Percentiles rank a stretch among this genome's conserved stretches.
phyloP scores from a whole-genome alignment of 1,284 basidiomycete species.

The Cerioporus squamosus region DNA sequence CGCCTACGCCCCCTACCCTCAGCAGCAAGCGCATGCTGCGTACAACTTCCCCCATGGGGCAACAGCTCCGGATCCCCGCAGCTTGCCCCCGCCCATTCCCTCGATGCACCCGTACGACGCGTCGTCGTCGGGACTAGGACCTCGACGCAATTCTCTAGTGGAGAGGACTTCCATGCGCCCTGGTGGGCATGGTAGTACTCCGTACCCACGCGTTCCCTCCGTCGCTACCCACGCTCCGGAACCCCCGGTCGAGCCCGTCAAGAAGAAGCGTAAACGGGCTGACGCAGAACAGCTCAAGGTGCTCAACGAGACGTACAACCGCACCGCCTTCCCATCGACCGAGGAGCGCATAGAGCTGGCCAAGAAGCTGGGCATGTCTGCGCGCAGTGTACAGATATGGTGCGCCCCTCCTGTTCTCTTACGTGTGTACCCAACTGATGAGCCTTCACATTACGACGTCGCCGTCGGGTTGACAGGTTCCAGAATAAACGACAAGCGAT shows the following conservation, averaged over 20 bases:
- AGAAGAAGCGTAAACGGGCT: constrained; percentile 86
- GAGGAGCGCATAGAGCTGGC: constrained; percentile 81
- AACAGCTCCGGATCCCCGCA: constrained; percentile 32
- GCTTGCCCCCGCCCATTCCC: constrained; percentile 34
- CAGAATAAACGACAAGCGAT: constrained; percentile 84
- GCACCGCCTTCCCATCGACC: constrained; percentile 84
- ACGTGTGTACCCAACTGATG: constrained; percentile 12
- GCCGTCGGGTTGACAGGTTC: constrained; percentile 58
- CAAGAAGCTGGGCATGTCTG: constrained; percentile 78
- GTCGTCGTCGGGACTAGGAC: constrained; percentile 29
- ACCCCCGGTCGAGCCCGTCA: constrained; percentile 61
- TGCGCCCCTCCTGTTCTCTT: constrained; percentile 38
- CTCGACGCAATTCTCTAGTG: constrained; percentile 34
- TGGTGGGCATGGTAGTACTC: constrained; percentile 38
- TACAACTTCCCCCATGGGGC: constrained; percentile 24
- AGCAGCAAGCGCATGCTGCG: constrained; percentile 22
- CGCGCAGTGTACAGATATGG: constrained; percentile 86
- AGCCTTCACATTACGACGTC: constrained; percentile 5
- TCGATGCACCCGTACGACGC: constrained; percentile 35
- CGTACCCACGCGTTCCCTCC: constrained; percentile 46
- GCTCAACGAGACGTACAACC: constrained; percentile 76
- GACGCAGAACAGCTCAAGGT: constrained; percentile 79
- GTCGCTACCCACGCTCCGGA: constrained; percentile 29
- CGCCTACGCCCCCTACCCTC: constrained; percentile 28
- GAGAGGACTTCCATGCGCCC: constrained; percentile 35